Evolutionary conservation across 2,329 filamentous ascomycete species (phyloP).

Genomic region (Blumeriella jaapii): DNA sequence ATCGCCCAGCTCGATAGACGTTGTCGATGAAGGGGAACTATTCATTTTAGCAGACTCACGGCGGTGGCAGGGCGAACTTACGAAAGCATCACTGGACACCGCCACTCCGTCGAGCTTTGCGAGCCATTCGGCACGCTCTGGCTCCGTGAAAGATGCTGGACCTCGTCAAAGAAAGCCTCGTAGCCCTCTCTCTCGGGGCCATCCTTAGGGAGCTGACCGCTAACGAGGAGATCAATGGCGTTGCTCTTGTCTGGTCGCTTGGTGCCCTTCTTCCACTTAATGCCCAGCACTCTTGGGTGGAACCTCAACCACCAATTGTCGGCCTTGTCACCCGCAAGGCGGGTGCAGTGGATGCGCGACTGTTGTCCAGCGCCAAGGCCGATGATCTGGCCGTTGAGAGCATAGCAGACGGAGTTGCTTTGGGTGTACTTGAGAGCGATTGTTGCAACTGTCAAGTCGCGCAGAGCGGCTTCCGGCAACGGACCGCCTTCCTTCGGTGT

Average conservation of each 20-base stretch:
- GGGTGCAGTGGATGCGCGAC: slow-evolving; percentile 95
- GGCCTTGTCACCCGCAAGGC: slow-evolving; percentile 92
- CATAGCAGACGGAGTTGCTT: slow-evolving; percentile 98
- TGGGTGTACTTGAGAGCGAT: slow-evolving; percentile 98
- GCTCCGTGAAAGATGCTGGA: slow-evolving; percentile 71
- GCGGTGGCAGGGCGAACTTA: slow-evolving; percentile 37
- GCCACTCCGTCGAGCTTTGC: slow-evolving; percentile 70
- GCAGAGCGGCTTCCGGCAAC: slow-evolving; percentile 69
- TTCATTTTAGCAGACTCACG: slow-evolving; percentile 5
- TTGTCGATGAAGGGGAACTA: slow-evolving; percentile 98
- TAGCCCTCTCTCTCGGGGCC: slow-evolving; percentile 79
- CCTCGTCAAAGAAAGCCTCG: slow-evolving; percentile 81
- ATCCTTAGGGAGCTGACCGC: slow-evolving; percentile 72
- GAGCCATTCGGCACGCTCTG: slow-evolving; percentile 82
- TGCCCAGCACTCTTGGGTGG: slow-evolving; percentile 73
- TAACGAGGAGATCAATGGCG: slow-evolving; percentile 89
- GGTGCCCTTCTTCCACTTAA: slow-evolving; percentile 96
- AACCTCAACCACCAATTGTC: slow-evolving; percentile 99
- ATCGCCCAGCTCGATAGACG: slow-evolving; percentile 79
- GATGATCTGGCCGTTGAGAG: slow-evolving; percentile 83
- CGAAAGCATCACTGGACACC: slow-evolving; percentile 89
- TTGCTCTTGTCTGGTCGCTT: slow-evolving; percentile 98
- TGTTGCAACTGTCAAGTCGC: slow-evolving; percentile 88
- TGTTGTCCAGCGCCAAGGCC: slow-evolving; percentile 95
- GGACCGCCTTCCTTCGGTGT: slow-evolving; percentile 66